Conservation (phyloP, 2,329 filamentous ascomycete genomes). For the Neobulgaria alba region DNA sequence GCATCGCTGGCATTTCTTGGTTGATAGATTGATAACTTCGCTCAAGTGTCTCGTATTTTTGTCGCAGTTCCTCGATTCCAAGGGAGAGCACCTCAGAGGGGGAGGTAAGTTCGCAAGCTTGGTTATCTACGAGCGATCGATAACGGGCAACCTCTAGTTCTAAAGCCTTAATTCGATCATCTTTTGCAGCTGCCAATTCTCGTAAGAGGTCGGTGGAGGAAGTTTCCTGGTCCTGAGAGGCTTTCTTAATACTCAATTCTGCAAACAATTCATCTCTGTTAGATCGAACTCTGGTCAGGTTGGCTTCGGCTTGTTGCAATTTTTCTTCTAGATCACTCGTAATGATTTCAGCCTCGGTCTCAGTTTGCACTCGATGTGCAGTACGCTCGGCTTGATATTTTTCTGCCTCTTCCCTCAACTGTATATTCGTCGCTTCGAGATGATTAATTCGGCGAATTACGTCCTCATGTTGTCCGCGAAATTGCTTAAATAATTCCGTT, state of each 20-base stretch:
- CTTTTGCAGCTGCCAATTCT: conserved; percentile 70
- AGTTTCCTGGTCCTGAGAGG: conserved; percentile 68
- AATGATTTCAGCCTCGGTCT: conserved; percentile 66
- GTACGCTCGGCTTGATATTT: conserved; percentile 80
- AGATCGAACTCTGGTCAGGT: conserved; percentile 77
- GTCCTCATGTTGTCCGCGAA: conserved; percentile 86
- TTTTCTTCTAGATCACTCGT: conserved; percentile 75
- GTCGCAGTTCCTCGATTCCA: conserved; percentile 60
- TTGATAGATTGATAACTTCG: conserved; percentile 78
- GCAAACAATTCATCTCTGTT: conserved; percentile 78
- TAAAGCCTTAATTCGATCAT: conserved; percentile 70
- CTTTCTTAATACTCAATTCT: conserved; percentile 71
- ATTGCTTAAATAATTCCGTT: conserved; percentile 86
- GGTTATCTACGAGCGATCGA: conserved; percentile 43
- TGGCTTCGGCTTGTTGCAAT: conserved; percentile 70
- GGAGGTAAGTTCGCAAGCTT: conserved; percentile 31
- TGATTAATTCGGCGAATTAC: conserved; percentile 87
- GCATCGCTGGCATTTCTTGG: conserved; percentile 80
- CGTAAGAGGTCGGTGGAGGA: conserved; percentile 63
- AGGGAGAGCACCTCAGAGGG: conserved; percentile 47
- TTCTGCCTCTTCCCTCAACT: conserved; percentile 75
- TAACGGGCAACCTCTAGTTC: conserved; percentile 77
- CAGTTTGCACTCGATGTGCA: conserved; percentile 69
- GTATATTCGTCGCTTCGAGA: conserved; percentile 78
- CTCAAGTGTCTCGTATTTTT: conserved; percentile 66